Conservation (phyloP, 768 basidiomycete genomes). For the Solioccasus polychromus region DNA sequence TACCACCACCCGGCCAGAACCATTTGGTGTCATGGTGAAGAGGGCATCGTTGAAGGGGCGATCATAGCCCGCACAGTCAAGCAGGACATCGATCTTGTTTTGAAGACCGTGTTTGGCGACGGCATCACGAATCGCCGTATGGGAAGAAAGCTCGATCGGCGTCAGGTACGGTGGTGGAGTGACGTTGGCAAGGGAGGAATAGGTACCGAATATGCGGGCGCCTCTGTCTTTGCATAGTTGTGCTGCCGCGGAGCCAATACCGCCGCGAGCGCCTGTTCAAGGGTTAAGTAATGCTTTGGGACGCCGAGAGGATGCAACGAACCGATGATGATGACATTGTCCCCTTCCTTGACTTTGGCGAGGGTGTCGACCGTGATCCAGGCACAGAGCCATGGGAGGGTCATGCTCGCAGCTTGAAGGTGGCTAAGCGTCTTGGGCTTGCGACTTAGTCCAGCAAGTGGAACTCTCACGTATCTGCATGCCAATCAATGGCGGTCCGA, state of each 20-base stretch:
- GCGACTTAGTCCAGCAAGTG: slow-evolving; percentile 27
- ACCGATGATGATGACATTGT: slow-evolving; percentile 35
- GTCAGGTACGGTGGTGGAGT: slow-evolving; percentile 26
- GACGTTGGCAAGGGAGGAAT: slow-evolving; percentile 28
- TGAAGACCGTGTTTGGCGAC: slow-evolving; percentile 23
- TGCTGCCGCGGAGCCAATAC: slow-evolving; percentile 33
- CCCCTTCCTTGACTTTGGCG: slow-evolving; percentile 30
- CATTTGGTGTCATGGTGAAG: slow-evolving; percentile 30
- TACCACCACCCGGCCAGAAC: slow-evolving; percentile 33
- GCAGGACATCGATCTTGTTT: slow-evolving; percentile 33
- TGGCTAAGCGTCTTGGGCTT: slow-evolving; percentile 29
- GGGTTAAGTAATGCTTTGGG: background rate
- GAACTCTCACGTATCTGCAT: slow-evolving; percentile 28
- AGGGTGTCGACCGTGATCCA: slow-evolving; percentile 37
- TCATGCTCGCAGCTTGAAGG: slow-evolving; percentile 30
- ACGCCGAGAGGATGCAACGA: background rate
- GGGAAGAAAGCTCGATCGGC: slow-evolving; percentile 32
- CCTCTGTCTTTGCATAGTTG: slow-evolving; percentile 32
- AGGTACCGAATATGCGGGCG: slow-evolving; percentile 34
- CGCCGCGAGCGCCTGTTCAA: slow-evolving; percentile 31
- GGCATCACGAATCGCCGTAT: slow-evolving; percentile 30
- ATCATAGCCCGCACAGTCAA: slow-evolving; percentile 35
- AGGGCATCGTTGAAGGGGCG: slow-evolving; percentile 33
- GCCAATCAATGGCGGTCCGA: too few species aligned
- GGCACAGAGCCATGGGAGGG: slow-evolving; percentile 34